Base-by-base conservation (phyloP, 1,139 yeast genomes). In the Groenewaldozyma auringiensis region DNA sequence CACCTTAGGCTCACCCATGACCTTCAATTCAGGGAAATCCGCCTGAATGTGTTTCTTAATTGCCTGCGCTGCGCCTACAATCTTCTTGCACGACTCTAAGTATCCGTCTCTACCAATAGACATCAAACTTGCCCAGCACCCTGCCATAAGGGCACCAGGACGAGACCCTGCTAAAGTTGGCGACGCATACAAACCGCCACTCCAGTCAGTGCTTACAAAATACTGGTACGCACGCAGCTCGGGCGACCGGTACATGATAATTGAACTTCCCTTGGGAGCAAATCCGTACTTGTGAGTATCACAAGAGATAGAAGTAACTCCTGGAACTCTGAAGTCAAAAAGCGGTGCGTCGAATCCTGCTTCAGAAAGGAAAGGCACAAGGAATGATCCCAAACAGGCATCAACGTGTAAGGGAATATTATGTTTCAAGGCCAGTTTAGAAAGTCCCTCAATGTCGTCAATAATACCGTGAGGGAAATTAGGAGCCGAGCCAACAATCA, bases 211-310 rank as follows among this genome's bases (percentile, higher is more conserved):
- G 47, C 80, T 75, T 31, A 89, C 75, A 63, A 83, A 92, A 65
- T 92, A 92, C 66, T 92, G 98, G 58, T 83, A 75, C 54, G 76
- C 77, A 47, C 98, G 74, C 49, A 87, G 71, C 50, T 74, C 72
- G 0, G 74, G 60, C 50, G 72, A 67, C 43, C 96, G 74, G 65
- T 92, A 92, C 95, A 92, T 83, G 56, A 92, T 84, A 35, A 89
- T 76, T 0, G 96, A 87, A 0, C 95, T 83, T 3, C 98, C 98
- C 65, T 92, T 92, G 40, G 98, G 97, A 8, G 97, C 96, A 71
- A 89, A 92, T 1, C 97, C 98, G 61, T 92, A 92, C 65, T 92
- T 92, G 71, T 92, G 98, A 16, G 97, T 89, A 62, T 92, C 98
- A 66, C 97, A 92, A 11, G 96, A 85, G 50, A 92, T 89, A 2